Percentiles rank a stretch among this genome's conserved stretches.
These are phyloP conservation scores for Areca catechu DNA, from an alignment of 176 grass and related monocot genomes.

Conservation along the genomic window DNA sequence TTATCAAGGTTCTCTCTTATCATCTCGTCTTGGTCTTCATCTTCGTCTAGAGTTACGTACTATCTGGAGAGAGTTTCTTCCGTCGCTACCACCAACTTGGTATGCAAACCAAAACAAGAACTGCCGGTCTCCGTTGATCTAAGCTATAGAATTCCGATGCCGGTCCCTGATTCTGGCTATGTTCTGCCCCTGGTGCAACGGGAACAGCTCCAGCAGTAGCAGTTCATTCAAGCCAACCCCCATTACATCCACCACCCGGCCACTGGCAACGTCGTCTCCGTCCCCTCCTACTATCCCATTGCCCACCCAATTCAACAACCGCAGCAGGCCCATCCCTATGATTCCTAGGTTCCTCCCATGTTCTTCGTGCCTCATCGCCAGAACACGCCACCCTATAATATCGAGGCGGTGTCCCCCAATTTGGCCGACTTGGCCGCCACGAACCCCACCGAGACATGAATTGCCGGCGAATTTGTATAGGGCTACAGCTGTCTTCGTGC, in stretches of 20 bases:
- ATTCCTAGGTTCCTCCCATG: slow-evolving; percentile 56
- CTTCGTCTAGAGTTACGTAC: slow-evolving; percentile 43
- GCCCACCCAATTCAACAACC: slow-evolving; percentile 42
- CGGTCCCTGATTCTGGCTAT: slow-evolving; percentile 39
- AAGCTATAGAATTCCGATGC: slow-evolving; percentile 39
- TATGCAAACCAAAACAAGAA: slow-evolving; percentile 35
- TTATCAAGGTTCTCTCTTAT: too few species aligned
- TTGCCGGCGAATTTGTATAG: slow-evolving; percentile 49
- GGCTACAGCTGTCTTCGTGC: slow-evolving; percentile 13
- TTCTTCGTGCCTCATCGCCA: slow-evolving; percentile 59
- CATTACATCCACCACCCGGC: slow-evolving; percentile 78
- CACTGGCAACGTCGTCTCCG: slow-evolving; percentile 56
- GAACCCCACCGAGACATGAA: slow-evolving; percentile 41
- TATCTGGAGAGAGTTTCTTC: slow-evolving; percentile 57
- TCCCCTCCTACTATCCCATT: slow-evolving; percentile 49
- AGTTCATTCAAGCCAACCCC: slow-evolving; percentile 40
- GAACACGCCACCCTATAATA: slow-evolving; percentile 40
- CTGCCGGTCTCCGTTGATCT: slow-evolving; percentile 32
- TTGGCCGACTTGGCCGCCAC: slow-evolving; percentile 24
- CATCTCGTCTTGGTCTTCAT: slow-evolving; percentile 17
- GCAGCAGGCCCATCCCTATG: slow-evolving; percentile 37
- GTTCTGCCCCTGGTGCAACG: slow-evolving; percentile 29
- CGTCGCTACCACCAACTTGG: not conserved
- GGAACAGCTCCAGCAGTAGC: slow-evolving; percentile 40
- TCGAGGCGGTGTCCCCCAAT: slow-evolving; percentile 24